These are phyloP conservation scores for Withania somnifera DNA, from an alignment of 305 asterid genomes.

Conservation along the genomic window DNA sequence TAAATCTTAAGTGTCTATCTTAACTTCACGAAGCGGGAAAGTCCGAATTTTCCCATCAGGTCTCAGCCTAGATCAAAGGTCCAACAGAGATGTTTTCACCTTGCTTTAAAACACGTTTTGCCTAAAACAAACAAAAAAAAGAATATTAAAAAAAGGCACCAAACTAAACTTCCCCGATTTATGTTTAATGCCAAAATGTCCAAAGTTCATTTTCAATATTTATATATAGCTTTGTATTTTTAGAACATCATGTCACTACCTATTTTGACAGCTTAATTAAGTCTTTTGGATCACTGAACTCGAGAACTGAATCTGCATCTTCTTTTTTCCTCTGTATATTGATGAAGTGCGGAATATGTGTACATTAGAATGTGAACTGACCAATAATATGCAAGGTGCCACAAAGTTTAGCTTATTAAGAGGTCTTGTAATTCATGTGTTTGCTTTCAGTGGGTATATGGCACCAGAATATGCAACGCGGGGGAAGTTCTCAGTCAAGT, in stretches of 20 bases:
- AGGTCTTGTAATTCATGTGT: not conserved
- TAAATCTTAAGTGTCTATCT: too few species aligned
- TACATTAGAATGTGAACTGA: not conserved
- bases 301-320: not conserved
- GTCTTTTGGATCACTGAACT: not conserved
- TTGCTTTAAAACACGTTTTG: too few species aligned
- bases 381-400: not conserved
- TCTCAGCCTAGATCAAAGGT: too few species aligned
- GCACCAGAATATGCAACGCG: conserved; percentile 14
- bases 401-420: too few species aligned
- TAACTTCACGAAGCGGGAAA: too few species aligned
- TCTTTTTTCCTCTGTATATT: not conserved
- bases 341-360: not conserved
- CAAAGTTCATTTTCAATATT: too few species aligned
- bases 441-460: conserved; percentile 16
- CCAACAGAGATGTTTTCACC: too few species aligned
- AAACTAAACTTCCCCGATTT: too few species aligned
- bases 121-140: too few species aligned
- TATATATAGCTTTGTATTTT: not conserved
- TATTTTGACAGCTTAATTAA: not conserved
- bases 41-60: too few species aligned
- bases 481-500: conserved; percentile 8
- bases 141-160: too few species aligned
- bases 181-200: too few species aligned
- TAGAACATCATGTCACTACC: not conserved